Percentiles rank a stretch among this genome's conserved stretches.
phyloP scores from a whole-genome alignment of 1,284 basidiomycete genomes.

The Sporisorium scitamineum region DNA sequence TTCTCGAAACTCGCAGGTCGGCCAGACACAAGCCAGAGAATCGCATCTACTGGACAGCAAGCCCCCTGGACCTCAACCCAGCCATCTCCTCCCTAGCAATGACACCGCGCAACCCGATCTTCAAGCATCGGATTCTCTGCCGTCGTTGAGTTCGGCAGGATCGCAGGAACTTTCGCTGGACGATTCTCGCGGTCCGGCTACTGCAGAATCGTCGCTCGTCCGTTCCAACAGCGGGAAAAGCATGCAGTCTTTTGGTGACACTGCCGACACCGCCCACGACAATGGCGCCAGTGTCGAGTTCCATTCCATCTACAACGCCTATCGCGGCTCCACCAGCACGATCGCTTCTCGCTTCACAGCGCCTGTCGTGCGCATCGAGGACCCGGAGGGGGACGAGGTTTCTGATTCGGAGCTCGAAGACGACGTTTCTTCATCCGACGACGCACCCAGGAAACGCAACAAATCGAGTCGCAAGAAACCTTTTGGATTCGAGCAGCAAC shows the following conservation, averaged over 20 bases:
- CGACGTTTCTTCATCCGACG: constrained; percentile 15
- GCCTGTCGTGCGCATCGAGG: constrained; percentile 36
- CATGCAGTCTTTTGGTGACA: neutral
- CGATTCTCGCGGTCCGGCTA: constrained; percentile 17
- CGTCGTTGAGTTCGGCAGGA: constrained; percentile 28
- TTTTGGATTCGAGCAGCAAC: constrained; percentile 52
- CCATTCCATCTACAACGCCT: constrained; percentile 35
- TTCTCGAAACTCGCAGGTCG: neutral
- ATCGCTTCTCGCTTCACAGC: constrained; percentile 32
- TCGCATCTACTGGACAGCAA: constrained; percentile 2
- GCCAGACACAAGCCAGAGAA: constrained; percentile 1
- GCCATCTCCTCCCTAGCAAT: neutral
- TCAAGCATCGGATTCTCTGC: constrained; percentile 21
- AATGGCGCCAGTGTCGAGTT: constrained; percentile 12
- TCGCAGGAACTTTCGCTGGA: constrained; percentile 26
- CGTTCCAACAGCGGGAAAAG: constrained; percentile 16
- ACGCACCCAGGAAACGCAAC: constrained; percentile 41
- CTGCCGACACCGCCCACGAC: constrained; percentile 6
- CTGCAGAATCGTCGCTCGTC: constrained; percentile 25
- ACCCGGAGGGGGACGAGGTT: constrained; percentile 36
- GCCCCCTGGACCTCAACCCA: neutral
- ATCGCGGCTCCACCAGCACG: constrained; percentile 26
- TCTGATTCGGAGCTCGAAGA: constrained; percentile 27
- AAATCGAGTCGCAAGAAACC: constrained; percentile 23
- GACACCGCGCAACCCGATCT: neutral